Base-by-base conservation (phyloP, 306 rosid genomes). In the Ormosia emarginata region DNA sequence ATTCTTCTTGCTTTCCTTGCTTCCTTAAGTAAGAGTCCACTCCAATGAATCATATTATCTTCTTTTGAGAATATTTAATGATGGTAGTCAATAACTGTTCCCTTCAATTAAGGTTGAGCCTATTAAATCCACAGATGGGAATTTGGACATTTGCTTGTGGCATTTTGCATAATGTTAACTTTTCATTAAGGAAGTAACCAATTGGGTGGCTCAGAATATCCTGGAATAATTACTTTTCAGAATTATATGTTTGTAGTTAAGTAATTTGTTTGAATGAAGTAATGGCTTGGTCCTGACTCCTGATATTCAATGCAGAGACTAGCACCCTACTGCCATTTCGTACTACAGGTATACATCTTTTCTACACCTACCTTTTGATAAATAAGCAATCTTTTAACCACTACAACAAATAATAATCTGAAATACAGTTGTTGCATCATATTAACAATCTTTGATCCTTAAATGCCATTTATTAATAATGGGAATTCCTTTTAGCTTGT, bases 311-410 rank as follows among this genome's bases (percentile, higher is more conserved):
- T 84, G 82, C 89, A 91, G 93, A 84, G 78, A 91, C 81, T 3
- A 92, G 89, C 58, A 90, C 83, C 72, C 90, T 85, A 6, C 81
- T 89, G 80, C 83, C 87, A 66, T 91, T 93, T 65, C 94, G 92
- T 5, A 79, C 91, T 52, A 66, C 17, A 18, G 88, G 98, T 93
- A 89, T 81, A 14, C 8, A 75, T 74, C 13, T 67, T 80, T 68
- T 15, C 77, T 74, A 40, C 61, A 8, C 62, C n/a, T 3, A 0
- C 12, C 69, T 64, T 63, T 41, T 14, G 29, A 41, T 30, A 9
- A 50, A 62, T 75, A 67, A 37, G 13, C 68, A 30, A 32, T 24
- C 67, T 56, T 81, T 53, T 81, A 59, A 73, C 41, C 53, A 41
- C 47, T n/a, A n/a, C n/a, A n/a, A n/a, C n/a, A n/a, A n/a, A n/a